Conservation (phyloP, 345 rosid genomes). For the Excoecaria cochinchinensis region DNA sequence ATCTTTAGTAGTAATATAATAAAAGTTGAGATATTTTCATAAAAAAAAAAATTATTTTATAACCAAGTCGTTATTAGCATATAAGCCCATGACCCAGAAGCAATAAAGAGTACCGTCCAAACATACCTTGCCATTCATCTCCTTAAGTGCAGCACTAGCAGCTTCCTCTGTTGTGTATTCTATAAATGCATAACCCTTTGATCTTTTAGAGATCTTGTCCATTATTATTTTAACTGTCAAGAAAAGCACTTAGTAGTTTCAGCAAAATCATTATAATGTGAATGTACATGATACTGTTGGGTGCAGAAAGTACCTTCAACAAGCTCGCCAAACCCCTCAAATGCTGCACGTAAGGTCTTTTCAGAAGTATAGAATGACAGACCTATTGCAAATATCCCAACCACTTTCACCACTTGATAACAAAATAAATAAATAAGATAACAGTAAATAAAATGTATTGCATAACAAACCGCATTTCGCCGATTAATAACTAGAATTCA, state of each 20-base stretch:
- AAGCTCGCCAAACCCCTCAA: constrained; percentile 86
- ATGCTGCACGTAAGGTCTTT: constrained; percentile 85
- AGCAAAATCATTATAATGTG: neutral
- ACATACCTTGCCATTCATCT: constrained; percentile 93
- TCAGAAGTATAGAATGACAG: constrained; percentile 94
- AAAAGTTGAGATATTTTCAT: too few species aligned
- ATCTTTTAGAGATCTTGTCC: constrained; percentile 97
- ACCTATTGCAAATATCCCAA: constrained; percentile 41
- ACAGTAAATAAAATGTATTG: neutral
- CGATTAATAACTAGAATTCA: neutral
- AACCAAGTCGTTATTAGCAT: too few species aligned
- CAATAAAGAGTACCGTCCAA: constrained; percentile 1
- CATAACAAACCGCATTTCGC: neutral
- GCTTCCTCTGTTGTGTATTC: constrained; percentile 94
- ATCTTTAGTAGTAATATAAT: too few species aligned
- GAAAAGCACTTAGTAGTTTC: neutral
- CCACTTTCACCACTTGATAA: neutral
- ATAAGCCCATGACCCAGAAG: neutral
- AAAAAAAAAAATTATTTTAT: too few species aligned
- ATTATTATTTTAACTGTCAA: constrained; percentile 78
- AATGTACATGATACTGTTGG: neutral
- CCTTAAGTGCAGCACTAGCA: constrained; percentile 77
- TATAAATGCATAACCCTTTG: constrained; percentile 88
- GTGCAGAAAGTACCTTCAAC: constrained; percentile 58
- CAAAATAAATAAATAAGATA: neutral